Percentiles rank a stretch among this genome's conserved stretches.
Evolutionary conservation across 2,329 filamentous ascomycete species (phyloP).

Genomic region (Parascedosporium putredinis): DNA sequence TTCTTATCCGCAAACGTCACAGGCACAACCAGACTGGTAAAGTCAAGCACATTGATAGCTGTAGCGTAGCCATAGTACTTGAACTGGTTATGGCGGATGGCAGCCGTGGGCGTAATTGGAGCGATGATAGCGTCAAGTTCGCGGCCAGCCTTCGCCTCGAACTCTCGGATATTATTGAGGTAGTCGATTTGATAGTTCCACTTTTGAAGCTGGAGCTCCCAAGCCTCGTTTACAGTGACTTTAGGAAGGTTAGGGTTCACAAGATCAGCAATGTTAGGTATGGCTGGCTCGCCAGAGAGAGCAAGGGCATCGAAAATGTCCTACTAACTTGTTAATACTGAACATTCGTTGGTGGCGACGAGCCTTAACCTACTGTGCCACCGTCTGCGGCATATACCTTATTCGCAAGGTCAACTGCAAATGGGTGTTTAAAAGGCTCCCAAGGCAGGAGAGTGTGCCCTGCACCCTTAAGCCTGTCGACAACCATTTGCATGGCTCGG

Average conservation of each 20-base stretch:
- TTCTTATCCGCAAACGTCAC: constrained; percentile 30
- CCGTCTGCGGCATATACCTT: constrained; percentile 20
- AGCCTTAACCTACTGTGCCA: constrained; percentile 14
- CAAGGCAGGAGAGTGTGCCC: constrained; percentile 21
- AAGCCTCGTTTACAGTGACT: constrained; percentile 17
- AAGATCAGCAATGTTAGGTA: constrained; percentile 20
- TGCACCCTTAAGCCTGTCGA: constrained; percentile 15
- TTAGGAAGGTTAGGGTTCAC: constrained; percentile 14
- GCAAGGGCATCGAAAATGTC: constrained; percentile 19
- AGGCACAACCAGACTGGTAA: constrained; percentile 31
- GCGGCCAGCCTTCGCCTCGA: constrained; percentile 12
- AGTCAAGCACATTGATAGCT: constrained; percentile 27
- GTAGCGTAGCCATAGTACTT: constrained; percentile 26
- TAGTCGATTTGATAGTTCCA: constrained; percentile 24
- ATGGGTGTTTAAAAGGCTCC: constrained; percentile 20
- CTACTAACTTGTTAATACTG: constrained; percentile 9
- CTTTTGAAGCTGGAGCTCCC: constrained; percentile 20
- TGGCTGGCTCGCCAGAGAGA: constrained; percentile 24
- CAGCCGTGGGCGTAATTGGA: constrained; percentile 29
- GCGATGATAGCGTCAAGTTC: constrained; percentile 28
- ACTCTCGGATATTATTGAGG: constrained; percentile 14
- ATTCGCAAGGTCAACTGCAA: constrained; percentile 17
- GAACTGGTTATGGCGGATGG: constrained; percentile 25
- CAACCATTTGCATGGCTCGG: constrained; percentile 19
- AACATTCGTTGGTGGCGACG: background rate